Evolutionary conservation across 805 yeast genomes (phyloP).

Genomic region (Spathaspora girioi): DNA sequence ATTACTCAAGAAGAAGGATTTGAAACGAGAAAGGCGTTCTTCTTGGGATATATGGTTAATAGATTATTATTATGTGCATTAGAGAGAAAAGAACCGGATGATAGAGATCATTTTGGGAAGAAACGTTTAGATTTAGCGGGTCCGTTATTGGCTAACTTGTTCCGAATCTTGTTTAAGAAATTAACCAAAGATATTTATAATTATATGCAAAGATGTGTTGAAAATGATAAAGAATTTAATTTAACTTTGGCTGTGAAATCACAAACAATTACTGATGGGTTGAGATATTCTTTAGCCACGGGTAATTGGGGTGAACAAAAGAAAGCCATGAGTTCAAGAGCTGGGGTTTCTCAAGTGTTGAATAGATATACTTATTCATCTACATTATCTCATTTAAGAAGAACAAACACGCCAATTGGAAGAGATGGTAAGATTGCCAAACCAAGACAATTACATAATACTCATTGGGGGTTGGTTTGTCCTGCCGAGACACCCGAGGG

Average conservation of each 20-base stretch:
- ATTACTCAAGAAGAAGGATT: conserved; percentile 97
- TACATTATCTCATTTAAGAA: conserved; percentile 96
- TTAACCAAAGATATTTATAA: conserved; percentile 94
- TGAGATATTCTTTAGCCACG: conserved; percentile 95
- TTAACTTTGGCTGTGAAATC: conserved; percentile 95
- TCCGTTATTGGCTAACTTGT: conserved; percentile 91
- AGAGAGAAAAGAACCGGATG: conserved; percentile 97
- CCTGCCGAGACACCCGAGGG: conserved; percentile 99
- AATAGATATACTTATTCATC: conserved; percentile 98
- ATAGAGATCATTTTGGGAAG: conserved; percentile 99
- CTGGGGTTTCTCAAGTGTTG: conserved; percentile 98
- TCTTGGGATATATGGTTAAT: conserved; percentile 97
- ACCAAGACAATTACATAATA: conserved; percentile 98
- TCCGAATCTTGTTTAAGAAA: conserved; percentile 90
- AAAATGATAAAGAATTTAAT: conserved; percentile 95
- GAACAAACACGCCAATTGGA: conserved; percentile 99
- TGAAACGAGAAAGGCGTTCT: conserved; percentile 94
- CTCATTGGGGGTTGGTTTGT: conserved; percentile 99
- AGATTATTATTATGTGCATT: conserved; percentile 91
- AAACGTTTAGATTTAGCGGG: conserved; percentile 98
- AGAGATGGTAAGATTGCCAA: conserved; percentile 98
- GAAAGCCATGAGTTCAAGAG: conserved; percentile 97
- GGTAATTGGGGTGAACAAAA: conserved; percentile 99
- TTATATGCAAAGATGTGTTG: conserved; percentile 98
- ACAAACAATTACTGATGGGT: conserved; percentile 94